phyloP scores from a whole-genome alignment of 495 filamentous ascomycete species.

The Beverwykella pulmonaria region DNA sequence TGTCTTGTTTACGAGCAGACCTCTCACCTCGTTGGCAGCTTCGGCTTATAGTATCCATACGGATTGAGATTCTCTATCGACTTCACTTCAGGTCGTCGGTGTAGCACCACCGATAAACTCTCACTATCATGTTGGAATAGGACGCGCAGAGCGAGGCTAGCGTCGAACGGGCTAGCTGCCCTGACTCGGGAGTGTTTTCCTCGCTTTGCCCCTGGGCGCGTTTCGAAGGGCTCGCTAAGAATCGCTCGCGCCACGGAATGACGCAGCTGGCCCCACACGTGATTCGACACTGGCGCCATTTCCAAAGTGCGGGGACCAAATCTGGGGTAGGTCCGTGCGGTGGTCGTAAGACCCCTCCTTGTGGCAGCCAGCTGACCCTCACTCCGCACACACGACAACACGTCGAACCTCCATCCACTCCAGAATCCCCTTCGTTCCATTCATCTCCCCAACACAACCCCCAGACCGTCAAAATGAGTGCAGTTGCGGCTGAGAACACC shows the following conservation, averaged over 20 bases:
- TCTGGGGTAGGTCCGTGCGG: constrained; percentile 5
- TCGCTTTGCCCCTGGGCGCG: too few relatives aligned
- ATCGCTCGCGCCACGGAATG: background rate
- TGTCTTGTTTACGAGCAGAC: too few relatives aligned
- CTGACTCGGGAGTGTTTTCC: background rate
- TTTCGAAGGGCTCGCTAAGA: too few relatives aligned
- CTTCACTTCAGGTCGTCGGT: too few relatives aligned
- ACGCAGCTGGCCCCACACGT: constrained; percentile 2
- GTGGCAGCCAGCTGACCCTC: constrained; percentile 1
- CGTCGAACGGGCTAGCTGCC: background rate
- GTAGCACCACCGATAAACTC: too few relatives aligned
- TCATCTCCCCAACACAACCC: constrained; percentile 3
- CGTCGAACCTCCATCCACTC: background rate
- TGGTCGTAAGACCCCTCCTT: background rate
- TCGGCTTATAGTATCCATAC: too few relatives aligned
- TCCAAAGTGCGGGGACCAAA: background rate
- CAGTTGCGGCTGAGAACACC: constrained; percentile 44
- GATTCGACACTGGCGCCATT: background rate
- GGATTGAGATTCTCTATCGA: too few relatives aligned
- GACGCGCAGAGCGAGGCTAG: too few relatives aligned
- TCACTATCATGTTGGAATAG: too few relatives aligned
- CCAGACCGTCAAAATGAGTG: constrained; percentile 46
- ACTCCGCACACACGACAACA: background rate
- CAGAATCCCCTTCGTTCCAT: background rate
- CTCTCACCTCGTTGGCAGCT: too few relatives aligned